Evolutionary conservation across 2,329 filamentous ascomycete species (phyloP).

Genomic region (Sclerotinia minor): DNA sequence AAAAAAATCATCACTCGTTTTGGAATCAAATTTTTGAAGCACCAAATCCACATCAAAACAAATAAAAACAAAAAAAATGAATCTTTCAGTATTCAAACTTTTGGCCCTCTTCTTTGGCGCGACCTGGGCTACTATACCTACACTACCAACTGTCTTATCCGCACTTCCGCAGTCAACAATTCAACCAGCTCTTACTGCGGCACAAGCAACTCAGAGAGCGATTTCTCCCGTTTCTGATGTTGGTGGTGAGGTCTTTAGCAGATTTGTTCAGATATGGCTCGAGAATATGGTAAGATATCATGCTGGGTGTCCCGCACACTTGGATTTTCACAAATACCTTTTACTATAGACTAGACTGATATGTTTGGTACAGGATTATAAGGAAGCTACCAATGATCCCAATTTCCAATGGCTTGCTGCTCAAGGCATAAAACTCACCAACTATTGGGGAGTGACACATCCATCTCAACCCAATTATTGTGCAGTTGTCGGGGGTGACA

Average conservation of each 20-base stretch:
- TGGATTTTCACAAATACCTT: background rate
- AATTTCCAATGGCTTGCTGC: constrained; percentile 52
- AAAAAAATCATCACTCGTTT: constrained; percentile 1
- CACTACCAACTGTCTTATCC: background rate
- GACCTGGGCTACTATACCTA: background rate
- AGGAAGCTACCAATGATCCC: constrained; percentile 40
- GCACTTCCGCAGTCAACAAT: constrained; percentile 26
- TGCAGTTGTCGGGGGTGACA: constrained; percentile 57
- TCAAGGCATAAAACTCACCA: constrained; percentile 56
- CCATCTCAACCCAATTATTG: constrained; percentile 64
- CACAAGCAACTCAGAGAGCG: constrained; percentile 49
- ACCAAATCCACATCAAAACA: constrained; percentile 1
- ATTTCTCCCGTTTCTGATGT: constrained; percentile 50
- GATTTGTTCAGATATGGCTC: constrained; percentile 61
- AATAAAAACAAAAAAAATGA: constrained; percentile 4
- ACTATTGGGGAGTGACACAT: constrained; percentile 57
- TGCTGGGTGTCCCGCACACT: too few relatives aligned
- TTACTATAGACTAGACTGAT: background rate
- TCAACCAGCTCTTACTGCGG: constrained; percentile 37
- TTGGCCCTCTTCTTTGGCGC: background rate
- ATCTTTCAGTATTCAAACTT: background rate
- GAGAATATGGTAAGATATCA: constrained; percentile 52
- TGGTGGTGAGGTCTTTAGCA: constrained; percentile 56
- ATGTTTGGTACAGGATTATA: constrained; percentile 17
- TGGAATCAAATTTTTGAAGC: constrained; percentile 3